A percentile compares a stretch with the other conserved stretches of the same genome.
phyloP scores from a whole-genome alignment of 78 protist genomes.

The Ministeria vibrans region DNA sequence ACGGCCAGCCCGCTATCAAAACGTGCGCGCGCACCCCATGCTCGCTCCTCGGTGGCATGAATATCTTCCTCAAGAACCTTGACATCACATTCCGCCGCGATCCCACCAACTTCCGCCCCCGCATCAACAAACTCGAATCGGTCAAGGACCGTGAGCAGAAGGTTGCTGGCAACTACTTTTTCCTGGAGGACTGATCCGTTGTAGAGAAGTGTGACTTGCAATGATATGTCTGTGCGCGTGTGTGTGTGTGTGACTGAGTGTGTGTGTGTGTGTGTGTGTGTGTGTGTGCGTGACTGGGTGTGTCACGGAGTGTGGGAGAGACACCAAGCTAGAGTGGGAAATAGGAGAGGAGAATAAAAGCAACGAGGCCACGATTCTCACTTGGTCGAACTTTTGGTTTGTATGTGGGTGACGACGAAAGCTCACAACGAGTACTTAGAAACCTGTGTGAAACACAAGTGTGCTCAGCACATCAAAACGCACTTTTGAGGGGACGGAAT shows the following conservation, averaged over 20 bases:
- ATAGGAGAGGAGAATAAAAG: neutral
- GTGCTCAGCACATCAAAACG: too few relatives aligned
- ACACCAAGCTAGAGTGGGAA: neutral
- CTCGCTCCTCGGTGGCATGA: conserved; percentile 93
- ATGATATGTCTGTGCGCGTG: neutral
- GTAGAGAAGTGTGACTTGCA: neutral
- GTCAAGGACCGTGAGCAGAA: conserved; percentile 97
- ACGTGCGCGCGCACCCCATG: conserved; percentile 73
- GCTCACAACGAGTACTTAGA: too few relatives aligned
- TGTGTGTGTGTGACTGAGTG: neutral
- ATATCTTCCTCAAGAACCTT: conserved; percentile 82
- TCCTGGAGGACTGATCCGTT: conserved; percentile 53
- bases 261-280: conserved; percentile 9
- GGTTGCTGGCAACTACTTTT: conserved; percentile 86
- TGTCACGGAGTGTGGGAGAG: neutral
- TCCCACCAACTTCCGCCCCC: conserved; percentile 94
- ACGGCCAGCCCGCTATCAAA: conserved; percentile 68
- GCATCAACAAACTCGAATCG: conserved; percentile 89
- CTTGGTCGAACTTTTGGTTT: too few relatives aligned
- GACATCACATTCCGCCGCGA: conserved; percentile 98
- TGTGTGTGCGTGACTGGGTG: conserved; percentile 7
- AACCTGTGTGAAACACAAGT: too few relatives aligned
- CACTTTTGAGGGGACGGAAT: too few relatives aligned
- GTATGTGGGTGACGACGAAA: too few relatives aligned
- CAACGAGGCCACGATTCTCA: too few relatives aligned